These are phyloP conservation scores for Paracamarosporium sp. DNA, from an alignment of 2,329 filamentous ascomycete genomes.

Conservation along the genomic window DNA sequence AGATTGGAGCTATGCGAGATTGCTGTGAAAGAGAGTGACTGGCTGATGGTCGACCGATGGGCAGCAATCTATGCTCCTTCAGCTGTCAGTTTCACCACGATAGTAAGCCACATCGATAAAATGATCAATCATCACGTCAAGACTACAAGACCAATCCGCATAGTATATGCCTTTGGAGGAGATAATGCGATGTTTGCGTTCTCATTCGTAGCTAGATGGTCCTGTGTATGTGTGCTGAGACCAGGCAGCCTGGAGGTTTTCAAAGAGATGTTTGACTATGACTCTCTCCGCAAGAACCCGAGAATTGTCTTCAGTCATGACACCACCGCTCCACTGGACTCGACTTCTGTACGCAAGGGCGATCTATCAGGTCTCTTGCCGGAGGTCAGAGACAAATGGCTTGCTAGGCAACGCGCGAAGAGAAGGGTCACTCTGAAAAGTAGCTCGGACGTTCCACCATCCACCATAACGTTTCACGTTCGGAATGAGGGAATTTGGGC, in stretches of 20 bases:
- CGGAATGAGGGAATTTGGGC: neutral
- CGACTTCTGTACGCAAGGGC: neutral
- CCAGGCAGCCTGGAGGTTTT: neutral
- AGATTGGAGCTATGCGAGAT: neutral
- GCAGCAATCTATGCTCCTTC: neutral
- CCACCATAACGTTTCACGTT: neutral
- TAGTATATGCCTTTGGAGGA: neutral
- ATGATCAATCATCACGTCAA: neutral
- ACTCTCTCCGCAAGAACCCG: neutral
- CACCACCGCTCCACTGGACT: neutral
- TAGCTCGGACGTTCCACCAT: neutral
- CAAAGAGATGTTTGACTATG: neutral
- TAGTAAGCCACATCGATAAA: neutral
- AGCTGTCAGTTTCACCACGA: neutral
- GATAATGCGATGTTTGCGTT: neutral
- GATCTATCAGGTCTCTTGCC: neutral
- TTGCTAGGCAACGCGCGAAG: neutral
- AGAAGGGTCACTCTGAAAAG: too few relatives aligned
- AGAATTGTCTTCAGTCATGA: neutral
- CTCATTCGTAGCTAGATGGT: neutral
- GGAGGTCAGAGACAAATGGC: neutral
- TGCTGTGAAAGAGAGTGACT: neutral
- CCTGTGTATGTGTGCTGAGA: neutral
- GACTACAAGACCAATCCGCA: neutral
- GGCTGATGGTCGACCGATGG: slow-evolving; percentile 2